phyloP scores from a whole-genome alignment of 768 basidiomycete species.

The Tylopilus sp. region DNA sequence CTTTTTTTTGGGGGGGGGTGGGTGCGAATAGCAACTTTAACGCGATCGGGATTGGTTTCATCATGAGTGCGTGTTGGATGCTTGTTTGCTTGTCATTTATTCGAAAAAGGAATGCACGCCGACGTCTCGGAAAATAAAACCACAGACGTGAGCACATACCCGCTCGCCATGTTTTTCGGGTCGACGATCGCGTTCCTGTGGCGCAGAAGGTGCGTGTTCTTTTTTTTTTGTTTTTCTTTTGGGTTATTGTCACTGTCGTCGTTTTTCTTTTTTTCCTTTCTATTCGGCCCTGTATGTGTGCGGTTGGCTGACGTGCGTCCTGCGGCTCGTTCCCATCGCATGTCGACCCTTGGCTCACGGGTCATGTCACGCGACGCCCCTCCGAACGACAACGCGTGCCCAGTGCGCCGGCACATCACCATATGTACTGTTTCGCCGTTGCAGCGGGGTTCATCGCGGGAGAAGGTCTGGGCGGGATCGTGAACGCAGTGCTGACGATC shows the following conservation, averaged over 20 bases:
- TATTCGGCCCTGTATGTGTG: too few species aligned
- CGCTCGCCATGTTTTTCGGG: constrained; percentile 23
- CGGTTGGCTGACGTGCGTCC: neutral
- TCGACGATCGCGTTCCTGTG: constrained; percentile 24
- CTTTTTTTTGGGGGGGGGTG: neutral
- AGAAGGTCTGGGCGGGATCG: constrained; percentile 38
- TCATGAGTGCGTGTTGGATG: neutral
- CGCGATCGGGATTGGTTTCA: constrained; percentile 21
- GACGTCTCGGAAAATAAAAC: constrained; percentile 1
- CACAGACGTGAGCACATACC: constrained; percentile 18
- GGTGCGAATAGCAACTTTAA: constrained; percentile 21
- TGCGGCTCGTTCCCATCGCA: neutral
- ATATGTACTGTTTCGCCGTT: constrained; percentile 3
- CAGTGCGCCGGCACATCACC: neutral
- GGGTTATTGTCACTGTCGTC: too few species aligned
- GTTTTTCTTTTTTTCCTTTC: too few species aligned
- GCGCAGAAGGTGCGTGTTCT: constrained; percentile 3
- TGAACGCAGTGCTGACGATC: constrained; percentile 31
- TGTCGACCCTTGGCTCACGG: neutral
- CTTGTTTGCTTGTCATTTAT: neutral
- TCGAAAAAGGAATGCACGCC: too few species aligned
- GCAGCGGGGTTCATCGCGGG: constrained; percentile 41
- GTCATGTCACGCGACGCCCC: neutral
- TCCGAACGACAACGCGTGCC: too few species aligned
- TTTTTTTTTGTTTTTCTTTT: too few species aligned